Conservation (phyloP, 106 monocot genomes). For the Platanthera guangdongensis region DNA sequence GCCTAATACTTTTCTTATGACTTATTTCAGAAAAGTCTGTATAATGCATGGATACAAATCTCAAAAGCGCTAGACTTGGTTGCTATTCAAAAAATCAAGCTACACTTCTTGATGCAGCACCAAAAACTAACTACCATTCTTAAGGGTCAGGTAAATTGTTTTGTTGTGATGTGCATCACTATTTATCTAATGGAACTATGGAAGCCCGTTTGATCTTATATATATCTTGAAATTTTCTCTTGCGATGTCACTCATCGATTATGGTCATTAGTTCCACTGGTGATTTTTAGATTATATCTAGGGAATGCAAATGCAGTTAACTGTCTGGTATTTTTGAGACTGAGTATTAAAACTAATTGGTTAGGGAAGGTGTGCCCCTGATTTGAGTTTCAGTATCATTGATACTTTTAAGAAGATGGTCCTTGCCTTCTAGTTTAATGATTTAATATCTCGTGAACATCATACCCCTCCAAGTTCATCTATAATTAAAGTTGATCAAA, state of each 20-base stretch:
- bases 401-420: neutral
- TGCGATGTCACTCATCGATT: neutral
- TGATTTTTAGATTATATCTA: neutral
- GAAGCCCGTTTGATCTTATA: neutral
- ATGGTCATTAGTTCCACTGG: neutral
- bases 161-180: neutral
- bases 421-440: neutral
- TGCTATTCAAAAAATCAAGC: slow-evolving; percentile 30
- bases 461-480: neutral
- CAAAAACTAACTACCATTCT: slow-evolving; percentile 53
- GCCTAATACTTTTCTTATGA: slow-evolving; percentile 9
- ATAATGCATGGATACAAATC: slow-evolving; percentile 39
- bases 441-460: neutral
- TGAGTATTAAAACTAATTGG: neutral
- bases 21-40: slow-evolving; percentile 37
- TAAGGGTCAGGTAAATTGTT: slow-evolving; percentile 46
- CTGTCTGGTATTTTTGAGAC: neutral
- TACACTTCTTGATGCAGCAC: slow-evolving; percentile 37
- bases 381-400: neutral
- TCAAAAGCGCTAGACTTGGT: slow-evolving; percentile 48
- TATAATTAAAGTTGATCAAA: neutral
- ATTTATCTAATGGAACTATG: neutral
- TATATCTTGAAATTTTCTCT: neutral
- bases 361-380: neutral
- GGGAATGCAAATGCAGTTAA: neutral